Evolutionary conservation across 495 filamentous ascomycete genomes (phyloP).

Genomic region (Podospora tetraspora): DNA sequence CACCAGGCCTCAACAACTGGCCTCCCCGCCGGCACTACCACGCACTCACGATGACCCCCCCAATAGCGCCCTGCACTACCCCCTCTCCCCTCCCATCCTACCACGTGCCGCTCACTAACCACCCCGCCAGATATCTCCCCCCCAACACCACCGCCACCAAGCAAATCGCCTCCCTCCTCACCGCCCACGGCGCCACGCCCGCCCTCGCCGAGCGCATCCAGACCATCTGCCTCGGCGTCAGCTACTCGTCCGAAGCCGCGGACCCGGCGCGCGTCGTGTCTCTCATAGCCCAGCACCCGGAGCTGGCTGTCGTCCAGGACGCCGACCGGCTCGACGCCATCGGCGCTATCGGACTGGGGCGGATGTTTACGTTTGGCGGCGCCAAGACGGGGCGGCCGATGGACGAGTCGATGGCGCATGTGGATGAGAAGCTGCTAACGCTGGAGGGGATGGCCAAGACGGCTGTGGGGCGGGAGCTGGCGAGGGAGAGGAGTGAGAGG

Average conservation of each 20-base stretch:
- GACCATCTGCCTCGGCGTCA: slow-evolving; percentile 64
- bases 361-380: slow-evolving; percentile 72
- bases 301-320: slow-evolving; percentile 82
- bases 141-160: slow-evolving; percentile 30
- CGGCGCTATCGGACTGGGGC: slow-evolving; percentile 74
- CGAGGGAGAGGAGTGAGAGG: slow-evolving; percentile 57
- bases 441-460: slow-evolving; percentile 85
- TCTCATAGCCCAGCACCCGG: slow-evolving; percentile 56
- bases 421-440: slow-evolving; percentile 70
- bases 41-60: neutral
- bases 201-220: slow-evolving; percentile 60
- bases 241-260: slow-evolving; percentile 67
- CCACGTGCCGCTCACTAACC: neutral
- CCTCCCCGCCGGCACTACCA: neutral
- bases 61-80: neutral
- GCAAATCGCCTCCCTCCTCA: slow-evolving; percentile 52
- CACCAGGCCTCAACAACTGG: neutral
- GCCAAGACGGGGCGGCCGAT: slow-evolving; percentile 52
- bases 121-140: slow-evolving; percentile 46
- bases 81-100: neutral
- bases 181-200: slow-evolving; percentile 47
- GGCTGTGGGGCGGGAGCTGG: slow-evolving; percentile 59
- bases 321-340: slow-evolving; percentile 87
- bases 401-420: slow-evolving; percentile 63
- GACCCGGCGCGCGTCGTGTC: slow-evolving; percentile 47